Base-by-base conservation (phyloP, 2,329 filamentous ascomycete genomes). In the Xenoacremonium recifei region DNA sequence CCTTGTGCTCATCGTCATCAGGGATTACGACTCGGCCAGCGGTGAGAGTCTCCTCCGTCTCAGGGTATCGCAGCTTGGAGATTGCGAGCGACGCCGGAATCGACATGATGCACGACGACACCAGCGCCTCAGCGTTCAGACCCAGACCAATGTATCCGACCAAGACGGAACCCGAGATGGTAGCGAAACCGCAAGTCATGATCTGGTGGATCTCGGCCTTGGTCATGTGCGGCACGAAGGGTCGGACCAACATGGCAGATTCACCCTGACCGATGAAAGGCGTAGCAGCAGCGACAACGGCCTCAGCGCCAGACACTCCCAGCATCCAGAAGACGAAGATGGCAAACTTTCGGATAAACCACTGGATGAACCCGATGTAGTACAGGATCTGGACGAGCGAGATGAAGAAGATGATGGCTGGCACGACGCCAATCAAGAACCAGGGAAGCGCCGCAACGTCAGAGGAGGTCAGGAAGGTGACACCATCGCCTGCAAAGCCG, bases 231-330 rank as follows among this genome's bases (percentile, higher is more conserved):
- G 87, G 73, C 35, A 96, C 82, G 64, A 95, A 96, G 1, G 89
- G 89, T 40, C 84, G 83, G 66, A 96, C 89, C 59, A 96, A 72
- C 87, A 96, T 95, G 46, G 89, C 89, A 18, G 87, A 93, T 74
- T 96, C 91, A 60, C 91, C 90, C 71, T 95, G 90, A 7, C 91
- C 91, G 59, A 96, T 93, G 68, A 96, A 96, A 7, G 91, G 91
- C 1, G 90, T 95, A 9, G 91, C 90, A 23, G 91, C 87, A 23
- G 91, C 91, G 44, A 96, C 91, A 37, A 96, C 87, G n/a, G 91
- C 89, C 67, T 96, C 91, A 34, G 89, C 89, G 47, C 91, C 91
- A 4, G 89, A 95, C 5, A 96, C 89, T 38, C 81, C 79, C 67
- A 96, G 84, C 33, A 75, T 78, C 86, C 89, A 95, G 79, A 92